Percentiles rank a stretch among this genome's conserved stretches.
phyloP scores from a whole-genome alignment of 192 early-diverging fungal genomes.

The Haplosporangium gracile region DNA sequence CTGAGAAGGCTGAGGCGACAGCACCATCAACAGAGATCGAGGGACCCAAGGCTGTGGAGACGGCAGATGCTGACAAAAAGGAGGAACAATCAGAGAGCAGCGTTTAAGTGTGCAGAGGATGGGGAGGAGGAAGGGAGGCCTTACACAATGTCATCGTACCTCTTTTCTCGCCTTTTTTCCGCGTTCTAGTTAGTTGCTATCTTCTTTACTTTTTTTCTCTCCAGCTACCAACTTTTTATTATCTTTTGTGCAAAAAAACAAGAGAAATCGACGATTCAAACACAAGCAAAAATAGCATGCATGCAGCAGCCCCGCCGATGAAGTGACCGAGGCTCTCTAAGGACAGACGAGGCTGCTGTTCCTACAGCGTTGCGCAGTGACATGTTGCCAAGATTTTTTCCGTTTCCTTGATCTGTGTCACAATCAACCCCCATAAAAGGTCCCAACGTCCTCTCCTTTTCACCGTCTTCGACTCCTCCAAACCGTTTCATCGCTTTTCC shows the following conservation, averaged over 20 bases:
- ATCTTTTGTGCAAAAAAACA: constrained; percentile 8
- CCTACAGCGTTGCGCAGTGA: no score
- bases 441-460: no score
- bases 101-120: neutral
- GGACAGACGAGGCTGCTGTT: no score
- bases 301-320: neutral
- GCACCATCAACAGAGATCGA: neutral
- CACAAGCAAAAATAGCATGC: neutral
- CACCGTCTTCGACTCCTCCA: neutral
- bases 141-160: neutral
- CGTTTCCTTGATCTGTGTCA: no score
- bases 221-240: neutral
- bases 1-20: constrained; percentile 4
- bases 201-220: neutral
- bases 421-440: no score
- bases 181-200: neutral
- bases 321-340: no score
- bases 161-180: neutral
- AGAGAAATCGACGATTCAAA: neutral
- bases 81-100: constrained; percentile 8
- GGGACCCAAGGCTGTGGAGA: constrained; percentile 1
- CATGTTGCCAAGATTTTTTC: no score
- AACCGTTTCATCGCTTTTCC: no score
- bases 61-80: neutral
- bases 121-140: neutral